Conservation (phyloP, 495 filamentous ascomycete genomes). For the Xylaria bambusicola region DNA sequence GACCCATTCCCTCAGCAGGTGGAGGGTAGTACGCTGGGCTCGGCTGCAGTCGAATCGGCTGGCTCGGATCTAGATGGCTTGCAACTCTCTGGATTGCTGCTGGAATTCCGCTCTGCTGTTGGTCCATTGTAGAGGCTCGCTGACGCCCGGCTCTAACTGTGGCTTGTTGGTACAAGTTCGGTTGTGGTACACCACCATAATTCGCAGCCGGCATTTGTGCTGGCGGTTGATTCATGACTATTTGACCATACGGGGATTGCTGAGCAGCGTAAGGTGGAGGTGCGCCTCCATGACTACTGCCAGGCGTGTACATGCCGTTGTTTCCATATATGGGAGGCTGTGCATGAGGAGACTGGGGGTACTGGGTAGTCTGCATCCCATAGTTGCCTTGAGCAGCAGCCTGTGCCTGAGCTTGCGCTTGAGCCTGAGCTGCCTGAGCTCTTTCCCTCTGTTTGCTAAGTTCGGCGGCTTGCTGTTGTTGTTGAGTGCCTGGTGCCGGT, state of each 20-base stretch:
- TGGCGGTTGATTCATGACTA: constrained; percentile 67
- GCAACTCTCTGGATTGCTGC: constrained; percentile 93
- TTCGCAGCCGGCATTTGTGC: constrained; percentile 69
- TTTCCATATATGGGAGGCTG: constrained; percentile 73
- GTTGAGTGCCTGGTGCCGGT: constrained; percentile 93
- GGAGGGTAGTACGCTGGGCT: constrained; percentile 98
- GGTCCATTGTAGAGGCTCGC: constrained; percentile 93
- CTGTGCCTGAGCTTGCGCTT: constrained; percentile 43
- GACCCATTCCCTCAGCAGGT: constrained; percentile 76
- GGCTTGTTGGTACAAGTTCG: constrained; percentile 83
- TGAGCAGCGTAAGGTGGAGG: constrained; percentile 86
- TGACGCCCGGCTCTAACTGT: constrained; percentile 80
- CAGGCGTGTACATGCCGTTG: constrained; percentile 71
- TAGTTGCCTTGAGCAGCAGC: constrained; percentile 55
- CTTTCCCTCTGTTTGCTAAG: constrained; percentile 84
- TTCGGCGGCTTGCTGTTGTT: constrained; percentile 92
- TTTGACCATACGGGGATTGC: constrained; percentile 69
- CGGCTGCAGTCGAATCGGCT: constrained; percentile 91
- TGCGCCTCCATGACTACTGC: constrained; percentile 62
- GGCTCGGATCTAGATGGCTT: constrained; percentile 92
- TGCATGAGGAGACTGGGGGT: constrained; percentile 40
- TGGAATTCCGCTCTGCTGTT: constrained; percentile 87
- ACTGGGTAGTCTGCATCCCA: constrained; percentile 46
- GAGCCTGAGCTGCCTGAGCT: constrained; percentile 66
- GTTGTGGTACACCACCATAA: constrained; percentile 58